Conservation (phyloP, 306 rosid species). For the Oemleria cerasiformis region DNA sequence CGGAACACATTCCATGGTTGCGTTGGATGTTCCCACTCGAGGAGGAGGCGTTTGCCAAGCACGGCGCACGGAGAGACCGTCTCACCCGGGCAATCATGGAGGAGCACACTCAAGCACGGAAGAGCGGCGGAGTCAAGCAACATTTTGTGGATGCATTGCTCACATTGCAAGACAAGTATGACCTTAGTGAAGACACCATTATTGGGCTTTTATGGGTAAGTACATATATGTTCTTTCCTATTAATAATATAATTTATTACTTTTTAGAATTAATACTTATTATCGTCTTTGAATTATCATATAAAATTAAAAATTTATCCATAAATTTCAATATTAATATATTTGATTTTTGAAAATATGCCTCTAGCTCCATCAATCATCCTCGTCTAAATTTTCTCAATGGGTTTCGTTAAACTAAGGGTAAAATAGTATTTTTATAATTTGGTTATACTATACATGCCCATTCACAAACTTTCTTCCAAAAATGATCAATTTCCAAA, state of each 20-base stretch:
- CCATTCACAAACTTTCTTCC: too few relatives aligned
- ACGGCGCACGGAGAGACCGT: conserved; percentile 63
- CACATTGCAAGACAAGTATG: conserved; percentile 71
- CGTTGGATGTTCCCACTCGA: conserved; percentile 88
- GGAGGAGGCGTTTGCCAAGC: conserved; percentile 77
- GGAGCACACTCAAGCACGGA: conserved; percentile 74
- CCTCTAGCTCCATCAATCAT: too few relatives aligned
- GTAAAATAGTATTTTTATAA: too few relatives aligned
- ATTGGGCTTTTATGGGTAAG: conserved; percentile 88
- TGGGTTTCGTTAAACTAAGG: too few relatives aligned
- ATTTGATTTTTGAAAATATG: too few relatives aligned
- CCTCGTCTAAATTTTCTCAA: too few relatives aligned
- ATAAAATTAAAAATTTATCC: too few relatives aligned
- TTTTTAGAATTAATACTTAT: too few relatives aligned
- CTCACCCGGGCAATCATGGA: conserved; percentile 87
- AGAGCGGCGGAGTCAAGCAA: conserved; percentile 63
- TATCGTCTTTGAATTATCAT: too few relatives aligned
- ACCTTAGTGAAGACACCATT: conserved; percentile 85
- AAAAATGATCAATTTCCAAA: too few relatives aligned
- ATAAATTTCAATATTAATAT: too few relatives aligned
- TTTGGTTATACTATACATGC: too few relatives aligned
- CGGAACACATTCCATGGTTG: conserved; percentile 84
- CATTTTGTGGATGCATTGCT: conserved; percentile 90
- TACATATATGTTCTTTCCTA: neutral
- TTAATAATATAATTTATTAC: neutral